Conservation (phyloP, 257 asterid species). For the Scutellaria baicalensis region DNA sequence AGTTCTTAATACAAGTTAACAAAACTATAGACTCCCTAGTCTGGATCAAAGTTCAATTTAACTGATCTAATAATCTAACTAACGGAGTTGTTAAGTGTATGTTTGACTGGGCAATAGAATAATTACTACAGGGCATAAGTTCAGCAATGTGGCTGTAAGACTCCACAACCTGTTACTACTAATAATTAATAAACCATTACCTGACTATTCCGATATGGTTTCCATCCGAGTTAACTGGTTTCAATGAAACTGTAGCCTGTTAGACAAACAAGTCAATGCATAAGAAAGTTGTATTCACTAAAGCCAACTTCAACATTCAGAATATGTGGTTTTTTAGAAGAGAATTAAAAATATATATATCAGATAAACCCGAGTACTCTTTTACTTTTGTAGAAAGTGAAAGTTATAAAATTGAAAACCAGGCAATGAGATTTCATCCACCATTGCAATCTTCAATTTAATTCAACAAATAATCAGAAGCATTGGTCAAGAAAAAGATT, state of each 20-base stretch:
- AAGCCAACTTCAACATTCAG: background rate
- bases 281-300: background rate
- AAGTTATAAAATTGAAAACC: background rate
- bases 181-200: background rate
- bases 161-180: background rate
- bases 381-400: background rate
- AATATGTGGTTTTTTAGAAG: background rate
- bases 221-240: background rate
- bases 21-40: background rate
- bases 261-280: background rate
- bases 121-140: background rate
- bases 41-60: background rate
- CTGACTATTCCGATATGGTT: background rate
- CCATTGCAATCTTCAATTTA: background rate
- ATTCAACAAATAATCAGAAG: slow-evolving; percentile 8
- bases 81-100: background rate
- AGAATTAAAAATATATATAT: background rate
- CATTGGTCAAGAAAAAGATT: background rate
- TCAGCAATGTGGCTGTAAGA: background rate
- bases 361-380: background rate
- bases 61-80: background rate
- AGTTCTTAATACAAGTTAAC: background rate
- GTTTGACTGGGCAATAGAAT: background rate
- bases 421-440: background rate
- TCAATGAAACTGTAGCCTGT: background rate